A percentile compares a stretch with the other conserved stretches of the same genome.
These are phyloP conservation scores for Cladorrhinum sp. DNA, from an alignment of 2,329 filamentous ascomycete species.

Conservation along the genomic window DNA sequence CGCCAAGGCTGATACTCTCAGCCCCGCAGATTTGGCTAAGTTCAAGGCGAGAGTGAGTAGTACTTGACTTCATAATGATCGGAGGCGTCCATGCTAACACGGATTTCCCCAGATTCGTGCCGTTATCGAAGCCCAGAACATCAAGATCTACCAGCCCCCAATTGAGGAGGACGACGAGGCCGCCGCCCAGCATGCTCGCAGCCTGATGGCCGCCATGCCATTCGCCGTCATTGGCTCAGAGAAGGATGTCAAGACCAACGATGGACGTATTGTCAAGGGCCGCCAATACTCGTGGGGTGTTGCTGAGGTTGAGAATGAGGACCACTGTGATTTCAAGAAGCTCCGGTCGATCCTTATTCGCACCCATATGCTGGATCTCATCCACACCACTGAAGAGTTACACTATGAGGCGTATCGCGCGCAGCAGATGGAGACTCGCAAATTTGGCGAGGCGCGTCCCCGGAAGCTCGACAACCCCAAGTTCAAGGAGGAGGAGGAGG, in stretches of 20 bases:
- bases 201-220: conserved; percentile 94
- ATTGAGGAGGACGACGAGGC: conserved; percentile 98
- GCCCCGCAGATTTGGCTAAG: conserved; percentile 81
- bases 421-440: conserved; percentile 99
- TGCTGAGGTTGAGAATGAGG: conserved; percentile 98
- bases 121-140: conserved; percentile 96
- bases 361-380: conserved; percentile 99
- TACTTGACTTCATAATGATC: not conserved
- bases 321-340: conserved; percentile 99
- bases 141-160: conserved; percentile 99
- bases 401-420: conserved; percentile 99
- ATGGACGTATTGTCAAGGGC: conserved; percentile 96
- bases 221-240: conserved; percentile 98
- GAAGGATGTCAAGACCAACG: conserved; percentile 96
- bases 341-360: conserved; percentile 97
- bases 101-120: conserved; percentile 67
- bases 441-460: conserved; percentile 96
- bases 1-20: conserved; percentile 97
- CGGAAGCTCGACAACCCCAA: conserved; percentile 99
- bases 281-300: conserved; percentile 99
- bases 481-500: conserved; percentile 99
- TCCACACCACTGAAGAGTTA: conserved; percentile 98
- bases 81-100: conserved; percentile 29
- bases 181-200: conserved; percentile 89
- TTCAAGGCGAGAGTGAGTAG: conserved; percentile 88